Conservation (phyloP, 1,284 basidiomycete genomes). For the Retiboletus flavoniger region DNA sequence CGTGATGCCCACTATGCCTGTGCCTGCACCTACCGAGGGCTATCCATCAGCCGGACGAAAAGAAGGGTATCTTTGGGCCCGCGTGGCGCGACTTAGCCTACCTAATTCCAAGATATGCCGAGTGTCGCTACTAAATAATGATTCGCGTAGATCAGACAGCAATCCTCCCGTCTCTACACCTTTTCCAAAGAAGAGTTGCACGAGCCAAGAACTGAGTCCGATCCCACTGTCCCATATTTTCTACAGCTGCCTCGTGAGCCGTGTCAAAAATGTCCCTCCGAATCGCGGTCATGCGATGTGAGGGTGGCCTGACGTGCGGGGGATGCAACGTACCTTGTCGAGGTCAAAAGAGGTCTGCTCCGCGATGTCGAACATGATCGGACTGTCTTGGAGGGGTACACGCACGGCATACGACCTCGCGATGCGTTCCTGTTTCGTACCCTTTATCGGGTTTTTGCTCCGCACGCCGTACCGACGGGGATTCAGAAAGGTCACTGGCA, state of each 20-base stretch:
- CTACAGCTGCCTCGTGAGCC: conserved; percentile 42
- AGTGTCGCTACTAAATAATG: conserved; percentile 41
- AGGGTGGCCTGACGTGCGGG: too few relatives aligned
- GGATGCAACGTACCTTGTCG: conserved; percentile 70
- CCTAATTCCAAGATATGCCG: conserved; percentile 67
- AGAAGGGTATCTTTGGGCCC: background rate
- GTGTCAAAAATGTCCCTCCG: conserved; percentile 3
- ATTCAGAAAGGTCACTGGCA: conserved; percentile 55
- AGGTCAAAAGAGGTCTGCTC: conserved; percentile 87
- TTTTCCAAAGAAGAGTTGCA: conserved; percentile 32
- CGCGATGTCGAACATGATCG: conserved; percentile 47
- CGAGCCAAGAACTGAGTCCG: conserved; percentile 77
- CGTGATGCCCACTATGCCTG: conserved; percentile 75
- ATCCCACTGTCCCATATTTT: conserved; percentile 94
- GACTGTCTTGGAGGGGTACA: conserved; percentile 39
- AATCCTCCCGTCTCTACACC: background rate
- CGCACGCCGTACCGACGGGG: conserved; percentile 21
- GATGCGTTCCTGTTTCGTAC: conserved; percentile 69
- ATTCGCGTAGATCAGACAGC: conserved; percentile 26
- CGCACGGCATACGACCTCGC: conserved; percentile 40
- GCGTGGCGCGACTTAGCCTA: conserved; percentile 23
- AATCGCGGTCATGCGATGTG: background rate
- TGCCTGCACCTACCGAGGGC: conserved; percentile 66
- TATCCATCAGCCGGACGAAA: background rate
- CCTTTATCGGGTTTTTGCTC: conserved; percentile 9